phyloP scores from a whole-genome alignment of 1,284 basidiomycete genomes.

The Rhodotorula sp. region DNA sequence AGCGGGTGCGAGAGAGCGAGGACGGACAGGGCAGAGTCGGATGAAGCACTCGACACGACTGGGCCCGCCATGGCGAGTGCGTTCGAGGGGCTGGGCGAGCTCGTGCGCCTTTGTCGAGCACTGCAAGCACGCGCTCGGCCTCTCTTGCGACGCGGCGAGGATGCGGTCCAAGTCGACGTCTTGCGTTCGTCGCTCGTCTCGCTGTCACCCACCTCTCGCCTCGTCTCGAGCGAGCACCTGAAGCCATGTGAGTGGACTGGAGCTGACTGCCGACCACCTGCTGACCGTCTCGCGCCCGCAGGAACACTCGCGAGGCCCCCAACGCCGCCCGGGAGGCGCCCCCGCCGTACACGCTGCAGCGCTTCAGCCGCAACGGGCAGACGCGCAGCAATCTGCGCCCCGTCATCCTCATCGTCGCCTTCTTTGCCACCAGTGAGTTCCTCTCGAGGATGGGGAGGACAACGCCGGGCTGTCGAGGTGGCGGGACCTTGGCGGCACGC shows the following conservation, averaged over 20 bases:
- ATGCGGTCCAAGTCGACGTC: no score
- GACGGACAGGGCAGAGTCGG: neutral
- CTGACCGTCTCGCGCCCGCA: neutral
- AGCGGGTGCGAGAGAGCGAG: neutral
- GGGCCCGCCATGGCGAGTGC: neutral
- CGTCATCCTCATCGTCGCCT: conserved; percentile 17
- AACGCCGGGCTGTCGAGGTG: neutral
- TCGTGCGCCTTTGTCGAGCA: neutral
- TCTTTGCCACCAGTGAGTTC: conserved; percentile 15
- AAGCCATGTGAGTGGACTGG: no score
- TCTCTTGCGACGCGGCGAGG: no score
- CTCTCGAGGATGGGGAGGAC: neutral
- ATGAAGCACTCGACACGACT: neutral
- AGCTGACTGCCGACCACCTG: no score
- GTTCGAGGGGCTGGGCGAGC: neutral
- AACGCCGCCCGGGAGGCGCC: neutral
- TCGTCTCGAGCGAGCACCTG: no score
- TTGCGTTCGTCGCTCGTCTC: no score
- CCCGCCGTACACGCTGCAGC: conserved; percentile 1
- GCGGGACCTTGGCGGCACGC: neutral
- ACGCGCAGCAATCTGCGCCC: conserved; percentile 11
- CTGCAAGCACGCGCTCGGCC: no score
- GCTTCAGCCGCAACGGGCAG: neutral
- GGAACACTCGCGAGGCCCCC: conserved; percentile 9
- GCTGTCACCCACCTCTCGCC: no score